Conservation (phyloP, 208 protist genomes). For the Crithidia expoeki region DNA sequence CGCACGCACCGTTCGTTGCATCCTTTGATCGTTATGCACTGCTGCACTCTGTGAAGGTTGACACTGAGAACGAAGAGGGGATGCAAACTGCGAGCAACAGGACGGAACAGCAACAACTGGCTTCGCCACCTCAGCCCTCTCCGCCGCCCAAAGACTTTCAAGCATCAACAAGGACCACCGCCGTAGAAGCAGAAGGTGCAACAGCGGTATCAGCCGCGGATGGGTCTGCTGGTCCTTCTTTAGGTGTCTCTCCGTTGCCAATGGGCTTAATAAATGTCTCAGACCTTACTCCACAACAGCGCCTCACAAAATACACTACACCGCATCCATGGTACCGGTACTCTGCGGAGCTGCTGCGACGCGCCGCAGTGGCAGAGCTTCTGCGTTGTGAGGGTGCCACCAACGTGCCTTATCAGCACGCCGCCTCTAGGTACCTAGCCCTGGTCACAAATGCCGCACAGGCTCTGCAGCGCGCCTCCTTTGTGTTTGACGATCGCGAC, state of each 20-base stretch:
- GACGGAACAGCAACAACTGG: not conserved
- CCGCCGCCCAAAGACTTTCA: not conserved
- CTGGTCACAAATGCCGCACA: conserved; percentile 25
- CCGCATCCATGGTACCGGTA: conserved; percentile 48
- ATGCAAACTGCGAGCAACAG: not conserved
- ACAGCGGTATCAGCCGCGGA: too few relatives aligned
- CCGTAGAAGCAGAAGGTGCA: not conserved
- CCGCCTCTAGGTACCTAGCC: conserved; percentile 25
- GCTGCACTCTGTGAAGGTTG: conserved; percentile 6
- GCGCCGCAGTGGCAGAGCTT: conserved; percentile 25
- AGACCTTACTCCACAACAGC: conserved; percentile 11
- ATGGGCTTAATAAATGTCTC: not conserved
- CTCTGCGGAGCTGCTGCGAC: conserved; percentile 35
- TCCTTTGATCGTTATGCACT: conserved; percentile 38
- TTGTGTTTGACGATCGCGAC: conserved; percentile 18
- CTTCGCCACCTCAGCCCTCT: not conserved
- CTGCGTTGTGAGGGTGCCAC: conserved; percentile 34
- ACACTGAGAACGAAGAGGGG: not conserved
- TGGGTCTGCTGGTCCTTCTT: too few relatives aligned
- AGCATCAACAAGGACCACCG: not conserved
- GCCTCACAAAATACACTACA: conserved; percentile 8
- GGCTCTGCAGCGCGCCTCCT: conserved; percentile 41
- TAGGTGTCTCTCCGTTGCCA: not conserved
- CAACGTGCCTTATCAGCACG: conserved; percentile 58
- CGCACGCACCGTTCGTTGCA: conserved; percentile 23